Evolutionary conservation across 1,139 yeast genomes (phyloP).

Genomic region (Taphrina communis): DNA sequence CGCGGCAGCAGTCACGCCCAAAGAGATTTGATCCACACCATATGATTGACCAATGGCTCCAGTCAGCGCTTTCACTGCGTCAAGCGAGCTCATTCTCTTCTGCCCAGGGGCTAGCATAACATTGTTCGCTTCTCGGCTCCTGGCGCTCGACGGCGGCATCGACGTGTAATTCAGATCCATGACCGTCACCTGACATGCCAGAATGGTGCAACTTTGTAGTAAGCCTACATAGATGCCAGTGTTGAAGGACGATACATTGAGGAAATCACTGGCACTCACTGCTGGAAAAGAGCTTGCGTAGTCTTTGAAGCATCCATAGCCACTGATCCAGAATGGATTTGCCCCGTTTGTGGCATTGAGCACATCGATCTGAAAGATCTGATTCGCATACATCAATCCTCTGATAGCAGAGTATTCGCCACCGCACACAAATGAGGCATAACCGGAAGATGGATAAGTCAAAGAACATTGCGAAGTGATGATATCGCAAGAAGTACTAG

Average conservation of each 20-base stretch:
- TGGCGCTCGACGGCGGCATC: not conserved
- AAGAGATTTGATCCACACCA: constrained; percentile 23
- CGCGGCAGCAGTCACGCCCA: constrained; percentile 22
- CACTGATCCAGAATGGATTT: constrained; percentile 17
- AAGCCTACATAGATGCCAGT: constrained; percentile 20
- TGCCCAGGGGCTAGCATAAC: constrained; percentile 1
- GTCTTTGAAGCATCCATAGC: constrained; percentile 27
- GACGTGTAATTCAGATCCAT: constrained; percentile 10
- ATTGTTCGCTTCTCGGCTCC: not conserved
- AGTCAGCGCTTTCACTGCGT: constrained; percentile 1
- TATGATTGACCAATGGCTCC: constrained; percentile 20
- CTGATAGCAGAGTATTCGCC: not conserved
- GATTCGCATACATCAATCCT: constrained; percentile 15
- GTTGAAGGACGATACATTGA: constrained; percentile 20
- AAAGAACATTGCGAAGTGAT: constrained; percentile 7
- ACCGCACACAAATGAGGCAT: constrained; percentile 13
- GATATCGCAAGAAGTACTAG: constrained; percentile 6
- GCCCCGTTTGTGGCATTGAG: constrained; percentile 1
- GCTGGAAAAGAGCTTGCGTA: constrained; percentile 9
- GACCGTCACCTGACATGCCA: constrained; percentile 17
- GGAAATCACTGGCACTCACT: constrained; percentile 8
- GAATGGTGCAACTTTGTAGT: constrained; percentile 13
- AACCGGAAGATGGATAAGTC: constrained; percentile 10
- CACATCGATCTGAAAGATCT: constrained; percentile 14
- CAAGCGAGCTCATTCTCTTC: not conserved